phyloP scores from a whole-genome alignment of 768 basidiomycete genomes.

The Omphalotus guepiniiformis region DNA sequence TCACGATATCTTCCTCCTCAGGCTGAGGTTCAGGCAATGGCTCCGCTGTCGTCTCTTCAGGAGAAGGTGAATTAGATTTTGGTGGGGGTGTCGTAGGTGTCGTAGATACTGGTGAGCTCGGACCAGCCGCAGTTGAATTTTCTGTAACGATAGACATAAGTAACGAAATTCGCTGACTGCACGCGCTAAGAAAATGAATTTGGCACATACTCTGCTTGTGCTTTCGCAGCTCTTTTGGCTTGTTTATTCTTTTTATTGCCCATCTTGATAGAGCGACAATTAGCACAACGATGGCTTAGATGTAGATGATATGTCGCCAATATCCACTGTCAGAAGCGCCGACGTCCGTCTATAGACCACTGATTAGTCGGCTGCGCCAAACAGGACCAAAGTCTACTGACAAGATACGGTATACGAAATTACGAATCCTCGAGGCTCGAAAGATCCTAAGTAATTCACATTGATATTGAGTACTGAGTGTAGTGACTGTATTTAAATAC shows the following conservation, averaged over 20 bases:
- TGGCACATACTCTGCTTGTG: background rate
- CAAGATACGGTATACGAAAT: no score
- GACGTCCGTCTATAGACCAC: no score
- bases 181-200: no score
- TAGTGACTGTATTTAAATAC: no score
- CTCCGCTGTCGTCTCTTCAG: conserved; percentile 7
- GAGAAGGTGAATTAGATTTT: background rate
- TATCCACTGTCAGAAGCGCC: no score
- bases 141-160: background rate
- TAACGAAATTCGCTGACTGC: background rate
- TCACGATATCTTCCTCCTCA: conserved; percentile 32
- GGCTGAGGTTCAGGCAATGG: conserved; percentile 12
- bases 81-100: background rate
- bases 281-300: no score
- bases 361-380: no score
- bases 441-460: no score
- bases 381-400: no score
- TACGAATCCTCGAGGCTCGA: no score
- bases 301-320: no score
- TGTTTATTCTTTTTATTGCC: conserved; percentile 4
- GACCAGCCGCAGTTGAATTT: background rate
- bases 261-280: background rate
- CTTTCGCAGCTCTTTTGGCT: conserved; percentile 1
- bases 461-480: no score
- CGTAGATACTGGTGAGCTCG: background rate